These are phyloP conservation scores for Pestalotiopsis sp. DNA, from an alignment of 2,329 filamentous ascomycete species.

Conservation along the genomic window DNA sequence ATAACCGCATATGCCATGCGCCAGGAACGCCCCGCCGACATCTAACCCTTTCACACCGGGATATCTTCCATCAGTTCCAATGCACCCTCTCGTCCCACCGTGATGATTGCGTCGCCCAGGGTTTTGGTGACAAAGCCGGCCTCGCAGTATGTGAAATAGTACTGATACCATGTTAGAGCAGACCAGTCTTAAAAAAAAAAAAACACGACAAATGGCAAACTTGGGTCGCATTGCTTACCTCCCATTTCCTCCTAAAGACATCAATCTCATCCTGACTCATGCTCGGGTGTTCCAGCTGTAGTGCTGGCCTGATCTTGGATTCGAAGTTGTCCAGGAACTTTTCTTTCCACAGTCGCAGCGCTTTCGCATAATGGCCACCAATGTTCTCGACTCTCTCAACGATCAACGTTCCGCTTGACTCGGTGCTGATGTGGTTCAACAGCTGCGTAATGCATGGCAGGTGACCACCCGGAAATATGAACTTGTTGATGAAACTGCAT, in stretches of 20 bases:
- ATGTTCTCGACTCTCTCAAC: constrained; percentile 73
- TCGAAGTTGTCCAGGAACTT: constrained; percentile 67
- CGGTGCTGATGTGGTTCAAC: constrained; percentile 60
- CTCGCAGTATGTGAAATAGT: constrained; percentile 78
- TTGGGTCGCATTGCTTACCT: constrained; percentile 44
- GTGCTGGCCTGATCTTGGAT: constrained; percentile 58
- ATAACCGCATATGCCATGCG: not conserved
- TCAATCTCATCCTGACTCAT: constrained; percentile 66
- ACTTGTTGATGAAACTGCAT: constrained; percentile 68
- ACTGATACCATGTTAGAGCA: constrained; percentile 41
- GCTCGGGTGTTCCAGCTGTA: constrained; percentile 58
- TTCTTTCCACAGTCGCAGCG: constrained; percentile 69
- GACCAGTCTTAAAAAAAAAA: not conserved
- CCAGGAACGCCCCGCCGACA: not conserved
- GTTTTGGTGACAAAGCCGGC: constrained; percentile 74
- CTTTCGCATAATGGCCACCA: constrained; percentile 73
- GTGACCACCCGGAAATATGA: constrained; percentile 80
- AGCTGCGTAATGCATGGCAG: constrained; percentile 62
- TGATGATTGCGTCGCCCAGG: constrained; percentile 73
- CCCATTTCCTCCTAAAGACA: constrained; percentile 73
- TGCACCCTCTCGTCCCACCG: constrained; percentile 66
- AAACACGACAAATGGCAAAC: not conserved
- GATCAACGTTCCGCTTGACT: constrained; percentile 63
- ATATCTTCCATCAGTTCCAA: constrained; percentile 72
- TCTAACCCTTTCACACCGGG: constrained; percentile 50